phyloP scores from a whole-genome alignment of 495 filamentous ascomycete species.

The Cryomyces antarcticus region DNA sequence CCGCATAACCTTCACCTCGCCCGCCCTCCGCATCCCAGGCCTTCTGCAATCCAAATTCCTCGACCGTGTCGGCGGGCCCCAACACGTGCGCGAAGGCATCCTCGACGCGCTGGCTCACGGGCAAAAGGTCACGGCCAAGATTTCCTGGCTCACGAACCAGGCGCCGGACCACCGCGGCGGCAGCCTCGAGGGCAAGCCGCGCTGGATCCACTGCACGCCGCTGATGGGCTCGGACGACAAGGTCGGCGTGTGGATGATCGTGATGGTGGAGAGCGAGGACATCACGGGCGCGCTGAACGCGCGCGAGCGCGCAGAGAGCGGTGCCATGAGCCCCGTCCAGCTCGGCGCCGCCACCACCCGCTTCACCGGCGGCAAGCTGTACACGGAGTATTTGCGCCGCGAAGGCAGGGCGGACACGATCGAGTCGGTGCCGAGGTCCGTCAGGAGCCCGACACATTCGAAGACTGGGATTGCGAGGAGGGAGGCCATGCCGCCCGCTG shows the following conservation, averaged over 20 bases:
- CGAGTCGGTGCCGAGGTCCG: background rate
- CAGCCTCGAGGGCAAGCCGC: constrained; percentile 10
- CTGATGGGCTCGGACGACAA: constrained; percentile 33
- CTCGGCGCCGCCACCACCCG: background rate
- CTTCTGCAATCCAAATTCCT: constrained; percentile 18
- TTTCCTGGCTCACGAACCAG: constrained; percentile 16
- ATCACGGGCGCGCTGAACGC: constrained; percentile 10
- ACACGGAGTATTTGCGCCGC: constrained; percentile 17
- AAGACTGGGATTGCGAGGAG: background rate
- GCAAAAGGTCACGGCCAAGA: constrained; percentile 17
- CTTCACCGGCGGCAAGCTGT: constrained; percentile 7
- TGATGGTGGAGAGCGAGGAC: constrained; percentile 33
- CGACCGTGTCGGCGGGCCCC: constrained; percentile 17
- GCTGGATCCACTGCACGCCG: constrained; percentile 45
- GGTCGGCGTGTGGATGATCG: constrained; percentile 46
- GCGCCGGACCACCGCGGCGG: background rate
- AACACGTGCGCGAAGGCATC: constrained; percentile 17
- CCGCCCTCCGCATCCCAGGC: constrained; percentile 19
- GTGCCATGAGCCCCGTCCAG: background rate
- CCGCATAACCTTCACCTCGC: constrained; percentile 21
- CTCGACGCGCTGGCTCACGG: constrained; percentile 15
- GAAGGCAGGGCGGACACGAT: constrained; percentile 3
- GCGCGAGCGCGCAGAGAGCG: background rate
- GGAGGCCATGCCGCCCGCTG: background rate
- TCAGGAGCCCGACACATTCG: background rate